phyloP scores from a whole-genome alignment of 305 asterid species.

The Fraxinus albicans region DNA sequence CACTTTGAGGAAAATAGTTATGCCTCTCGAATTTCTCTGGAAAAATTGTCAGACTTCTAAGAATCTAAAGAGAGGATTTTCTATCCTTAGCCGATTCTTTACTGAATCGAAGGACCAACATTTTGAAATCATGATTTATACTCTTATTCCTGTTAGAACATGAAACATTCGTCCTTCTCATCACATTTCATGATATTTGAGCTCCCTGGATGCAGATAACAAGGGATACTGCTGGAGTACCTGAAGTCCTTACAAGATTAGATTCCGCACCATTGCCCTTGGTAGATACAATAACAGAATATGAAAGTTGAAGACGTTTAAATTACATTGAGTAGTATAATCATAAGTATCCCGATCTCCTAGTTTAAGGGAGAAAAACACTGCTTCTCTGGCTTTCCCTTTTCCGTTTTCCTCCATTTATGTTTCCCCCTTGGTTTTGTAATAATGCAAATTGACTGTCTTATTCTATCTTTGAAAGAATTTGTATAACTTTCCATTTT shows the following conservation, averaged over 20 bases:
- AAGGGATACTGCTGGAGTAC: constrained; percentile 72
- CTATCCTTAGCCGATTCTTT: background rate
- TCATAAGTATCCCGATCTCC: background rate
- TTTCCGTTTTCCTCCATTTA: background rate
- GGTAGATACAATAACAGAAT: constrained; percentile 47
- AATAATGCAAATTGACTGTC: background rate
- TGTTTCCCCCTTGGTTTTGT: background rate
- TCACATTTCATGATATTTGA: background rate
- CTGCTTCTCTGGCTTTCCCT: background rate
- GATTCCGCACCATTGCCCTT: constrained; percentile 58
- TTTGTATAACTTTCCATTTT: background rate
- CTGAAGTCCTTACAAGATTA: constrained; percentile 91
- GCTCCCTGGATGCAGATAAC: constrained; percentile 52
- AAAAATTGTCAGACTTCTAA: background rate
- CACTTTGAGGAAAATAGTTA: background rate
- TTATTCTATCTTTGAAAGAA: background rate
- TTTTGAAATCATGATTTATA: background rate
- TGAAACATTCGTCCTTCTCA: background rate
- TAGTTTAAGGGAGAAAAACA: background rate
- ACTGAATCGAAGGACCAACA: background rate
- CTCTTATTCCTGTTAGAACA: background rate
- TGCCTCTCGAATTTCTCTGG: background rate
- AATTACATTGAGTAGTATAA: background rate
- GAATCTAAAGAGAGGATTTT: background rate
- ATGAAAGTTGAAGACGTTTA: constrained; percentile 51